Evolutionary conservation across 352 stramenopile species (phyloP), one percentile per base, ranked within the genome.

Genomic region (Globisporangium orthogonon): DNA sequence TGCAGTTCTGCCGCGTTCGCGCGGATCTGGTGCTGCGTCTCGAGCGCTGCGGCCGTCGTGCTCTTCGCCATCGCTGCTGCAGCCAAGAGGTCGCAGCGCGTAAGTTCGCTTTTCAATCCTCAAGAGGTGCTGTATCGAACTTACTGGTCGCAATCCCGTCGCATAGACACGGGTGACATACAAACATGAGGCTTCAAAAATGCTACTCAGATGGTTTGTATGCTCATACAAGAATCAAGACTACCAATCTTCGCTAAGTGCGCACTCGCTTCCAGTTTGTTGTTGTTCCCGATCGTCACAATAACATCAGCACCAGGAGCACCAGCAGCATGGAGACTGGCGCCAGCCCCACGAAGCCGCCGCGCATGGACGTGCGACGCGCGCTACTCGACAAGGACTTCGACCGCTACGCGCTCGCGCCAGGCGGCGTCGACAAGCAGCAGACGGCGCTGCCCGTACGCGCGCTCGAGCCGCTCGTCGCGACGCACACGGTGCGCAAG

Each of bases 1-100:
- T 91, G 77, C 47, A 92, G 55, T 57, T 89, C 71, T 13, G 84
- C 74, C 37, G 84, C 83, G 33, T 93, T 94, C 31, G 76, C 64
- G 44, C 83, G 76, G 62, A 94, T 94, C 66, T 94, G 81, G 39
- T 87, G 76, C 74, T 94, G 86, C 57, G 92, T 65, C 18, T 87
- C 67, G 56, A 89, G 33, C 50, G 50, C 29, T 10, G 50, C 50
- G 43, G 43, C 29, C 43, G 43, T 30, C 43, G 43, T n/a, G 43
- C 30, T 40, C 45, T 45, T 45, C 30, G 52, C 31, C 41, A 58
- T 58, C 41, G 41, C n/a, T 43, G 10, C 13, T n/a, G 14, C 5
- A 6, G 28, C n/a, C 43, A 48, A 48, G 43, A 48, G 43, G 43
- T 48, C 43, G n/a, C n/a, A 10, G 2, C 14, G 43, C 1, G 11